Evolutionary conservation across 2,329 filamentous ascomycete species (phyloP), one percentile per base, ranked within the genome.

Genomic region (Botrytis deweyae): DNA sequence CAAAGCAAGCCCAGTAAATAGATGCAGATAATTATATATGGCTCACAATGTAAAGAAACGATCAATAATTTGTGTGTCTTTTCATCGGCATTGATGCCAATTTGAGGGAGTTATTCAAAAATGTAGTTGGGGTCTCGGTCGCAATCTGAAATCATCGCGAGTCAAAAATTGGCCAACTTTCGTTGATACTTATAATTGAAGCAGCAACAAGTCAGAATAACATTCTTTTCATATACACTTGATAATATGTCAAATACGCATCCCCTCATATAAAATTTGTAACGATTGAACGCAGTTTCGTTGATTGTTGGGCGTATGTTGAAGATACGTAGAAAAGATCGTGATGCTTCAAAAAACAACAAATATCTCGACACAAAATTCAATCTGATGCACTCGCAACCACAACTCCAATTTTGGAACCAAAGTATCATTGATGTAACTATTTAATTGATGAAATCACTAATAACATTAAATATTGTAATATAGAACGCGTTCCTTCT

Each of bases 211-310:
- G 5, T 12, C 8, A 20, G n/a, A 49, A 33, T 46, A 36, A 29
- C 2, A 72, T n/a, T 58, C 0, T 38, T 29, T 20, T 44, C 55
- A 46, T 36, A 55, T 44, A 72, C 46, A 55, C 38, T 67, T 72
- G 46, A 67, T 72, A 29, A 67, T 68, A 62, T 44, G 38, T 72
- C 62, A 67, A 72, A 67, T 72, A 29, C 38, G 49, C 49, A 72
- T 59, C 46, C 46, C 33, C 18, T 61, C 18, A 40, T 58, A 38
- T 72, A 68, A 16, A 61, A 59, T 42, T 44, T 25, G 49, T 64
- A 61, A 52, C 20, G 46, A 72, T 72, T 40, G 38, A 38, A 40
- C 22, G 2, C 29, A 5, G 1, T 59, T 25, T 61, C 29, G 62
- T 68, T 25, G 29, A 59, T 18, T 67, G 29, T 25, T 59, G 44